phyloP scores from a whole-genome alignment of 495 filamentous ascomycete genomes.

The Penicillium roqueforti region DNA sequence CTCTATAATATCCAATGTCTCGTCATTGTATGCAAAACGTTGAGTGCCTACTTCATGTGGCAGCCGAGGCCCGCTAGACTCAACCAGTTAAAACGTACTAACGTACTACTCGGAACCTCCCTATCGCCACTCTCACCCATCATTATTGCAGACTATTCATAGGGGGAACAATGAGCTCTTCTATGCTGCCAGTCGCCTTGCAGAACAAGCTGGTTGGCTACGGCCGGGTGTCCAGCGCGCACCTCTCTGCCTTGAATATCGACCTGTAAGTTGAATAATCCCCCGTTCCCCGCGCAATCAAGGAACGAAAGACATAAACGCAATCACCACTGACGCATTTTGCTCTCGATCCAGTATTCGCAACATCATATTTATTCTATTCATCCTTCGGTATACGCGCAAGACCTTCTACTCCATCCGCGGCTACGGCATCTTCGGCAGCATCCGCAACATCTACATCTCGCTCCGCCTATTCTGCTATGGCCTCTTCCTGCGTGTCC shows the following conservation, averaged over 20 bases:
- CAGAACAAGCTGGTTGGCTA: slow-evolving; percentile 44
- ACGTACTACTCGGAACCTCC: slow-evolving; percentile 1
- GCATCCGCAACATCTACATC: slow-evolving; percentile 65
- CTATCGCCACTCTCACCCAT: slow-evolving; percentile 14
- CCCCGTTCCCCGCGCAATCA: slow-evolving; percentile 14
- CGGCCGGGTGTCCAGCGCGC: slow-evolving; percentile 50
- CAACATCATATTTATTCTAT: slow-evolving; percentile 86
- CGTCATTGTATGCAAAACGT: not conserved
- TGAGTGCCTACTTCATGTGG: slow-evolving; percentile 19
- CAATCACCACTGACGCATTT: slow-evolving; percentile 13
- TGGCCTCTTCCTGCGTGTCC: slow-evolving; percentile 77
- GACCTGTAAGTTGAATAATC: slow-evolving; percentile 64
- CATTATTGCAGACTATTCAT: slow-evolving; percentile 12
- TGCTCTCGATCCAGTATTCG: slow-evolving; percentile 50
- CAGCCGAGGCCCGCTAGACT: slow-evolving; percentile 19
- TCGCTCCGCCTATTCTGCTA: slow-evolving; percentile 68
- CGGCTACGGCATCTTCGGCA: slow-evolving; percentile 83
- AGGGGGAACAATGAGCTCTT: slow-evolving; percentile 33
- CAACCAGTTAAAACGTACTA: slow-evolving; percentile 4
- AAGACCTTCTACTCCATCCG: slow-evolving; percentile 77
- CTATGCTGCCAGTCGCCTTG: slow-evolving; percentile 35
- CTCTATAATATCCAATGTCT: not conserved
- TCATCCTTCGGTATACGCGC: slow-evolving; percentile 81
- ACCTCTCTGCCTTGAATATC: slow-evolving; percentile 64
- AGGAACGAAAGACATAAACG: not conserved